Percentiles rank a stretch among this genome's conserved stretches.
Evolutionary conservation across 164 flowering plant genomes (phyloP).

Genomic region (Vitis labrusca): DNA sequence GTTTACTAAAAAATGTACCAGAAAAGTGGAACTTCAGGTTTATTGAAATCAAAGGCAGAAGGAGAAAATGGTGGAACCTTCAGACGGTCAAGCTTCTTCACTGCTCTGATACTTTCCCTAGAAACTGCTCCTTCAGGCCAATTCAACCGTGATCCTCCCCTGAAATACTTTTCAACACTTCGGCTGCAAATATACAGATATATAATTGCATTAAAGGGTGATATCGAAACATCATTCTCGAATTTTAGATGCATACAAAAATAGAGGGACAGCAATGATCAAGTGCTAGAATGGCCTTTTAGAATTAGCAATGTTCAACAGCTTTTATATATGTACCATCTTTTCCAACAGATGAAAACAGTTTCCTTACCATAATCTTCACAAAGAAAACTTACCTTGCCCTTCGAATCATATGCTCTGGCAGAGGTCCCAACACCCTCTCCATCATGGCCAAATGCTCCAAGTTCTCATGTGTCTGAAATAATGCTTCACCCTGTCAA

Average conservation of each 20-base stretch:
- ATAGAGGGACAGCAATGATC: too few species aligned
- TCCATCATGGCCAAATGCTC: constrained; percentile 98
- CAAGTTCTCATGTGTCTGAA: constrained; percentile 88
- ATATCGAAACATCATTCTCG: background rate
- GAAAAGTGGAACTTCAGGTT: too few species aligned
- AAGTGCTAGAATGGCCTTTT: too few species aligned
- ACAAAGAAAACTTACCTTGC: constrained; percentile 45
- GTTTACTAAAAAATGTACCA: background rate
- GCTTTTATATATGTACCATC: too few species aligned
- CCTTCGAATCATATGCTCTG: constrained; percentile 63
- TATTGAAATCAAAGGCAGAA: background rate
- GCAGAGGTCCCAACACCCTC: constrained; percentile 80
- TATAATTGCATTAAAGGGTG: background rate
- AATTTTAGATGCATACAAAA: too few species aligned
- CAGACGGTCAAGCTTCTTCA: constrained; percentile 58
- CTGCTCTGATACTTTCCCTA: constrained; percentile 81
- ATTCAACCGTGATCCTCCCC: constrained; percentile 53
- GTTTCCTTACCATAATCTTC: background rate
- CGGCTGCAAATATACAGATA: constrained; percentile 34
- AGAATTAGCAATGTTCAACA: too few species aligned
- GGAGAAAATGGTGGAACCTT: constrained; percentile 38
- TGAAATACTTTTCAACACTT: constrained; percentile 64
- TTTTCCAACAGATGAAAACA: background rate
- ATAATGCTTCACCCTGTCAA: constrained; percentile 75
- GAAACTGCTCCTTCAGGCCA: constrained; percentile 95